phyloP scores from a whole-genome alignment of 2,329 filamentous ascomycete species.

The Fonsecaea multimorphosa region DNA sequence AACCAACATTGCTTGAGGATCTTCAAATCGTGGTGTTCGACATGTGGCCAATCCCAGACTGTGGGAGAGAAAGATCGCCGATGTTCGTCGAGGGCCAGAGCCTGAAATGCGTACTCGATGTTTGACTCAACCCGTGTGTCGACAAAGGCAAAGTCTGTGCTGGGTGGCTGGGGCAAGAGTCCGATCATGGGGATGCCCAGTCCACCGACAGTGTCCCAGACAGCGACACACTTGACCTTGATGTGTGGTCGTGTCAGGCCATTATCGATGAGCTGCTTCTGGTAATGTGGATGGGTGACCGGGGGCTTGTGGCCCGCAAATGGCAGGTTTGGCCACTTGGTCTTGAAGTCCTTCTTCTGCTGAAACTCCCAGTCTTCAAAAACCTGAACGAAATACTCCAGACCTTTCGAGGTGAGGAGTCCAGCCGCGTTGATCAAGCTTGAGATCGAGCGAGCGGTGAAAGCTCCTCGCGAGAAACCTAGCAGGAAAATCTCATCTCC shows the following conservation, averaged over 20 bases:
- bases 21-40: slow-evolving; percentile 40
- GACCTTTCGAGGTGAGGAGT: slow-evolving; percentile 41
- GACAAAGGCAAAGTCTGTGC: slow-evolving; percentile 44
- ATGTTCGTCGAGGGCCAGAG: slow-evolving; percentile 44
- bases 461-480: slow-evolving; percentile 48
- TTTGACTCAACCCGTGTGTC: slow-evolving; percentile 43
- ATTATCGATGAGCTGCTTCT: slow-evolving; percentile 34
- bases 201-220: slow-evolving; percentile 46
- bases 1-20: slow-evolving; percentile 56
- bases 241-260: slow-evolving; percentile 36
- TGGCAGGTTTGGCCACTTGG: slow-evolving; percentile 37
- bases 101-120: slow-evolving; percentile 46
- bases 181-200: slow-evolving; percentile 43
- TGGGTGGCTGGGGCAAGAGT: slow-evolving; percentile 36
- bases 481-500: slow-evolving; percentile 48
- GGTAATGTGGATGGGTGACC: slow-evolving; percentile 34
- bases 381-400: slow-evolving; percentile 38
- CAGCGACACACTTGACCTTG: slow-evolving; percentile 43
- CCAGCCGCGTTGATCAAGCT: slow-evolving; percentile 46
- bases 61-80: slow-evolving; percentile 43
- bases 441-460: slow-evolving; percentile 47
- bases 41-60: slow-evolving; percentile 43
- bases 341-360: slow-evolving; percentile 32
- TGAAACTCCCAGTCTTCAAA: slow-evolving; percentile 41
- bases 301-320: slow-evolving; percentile 36